Evolutionary conservation across 1,139 yeast genomes (phyloP).

Genomic region (Taphrina wiesneri): DNA sequence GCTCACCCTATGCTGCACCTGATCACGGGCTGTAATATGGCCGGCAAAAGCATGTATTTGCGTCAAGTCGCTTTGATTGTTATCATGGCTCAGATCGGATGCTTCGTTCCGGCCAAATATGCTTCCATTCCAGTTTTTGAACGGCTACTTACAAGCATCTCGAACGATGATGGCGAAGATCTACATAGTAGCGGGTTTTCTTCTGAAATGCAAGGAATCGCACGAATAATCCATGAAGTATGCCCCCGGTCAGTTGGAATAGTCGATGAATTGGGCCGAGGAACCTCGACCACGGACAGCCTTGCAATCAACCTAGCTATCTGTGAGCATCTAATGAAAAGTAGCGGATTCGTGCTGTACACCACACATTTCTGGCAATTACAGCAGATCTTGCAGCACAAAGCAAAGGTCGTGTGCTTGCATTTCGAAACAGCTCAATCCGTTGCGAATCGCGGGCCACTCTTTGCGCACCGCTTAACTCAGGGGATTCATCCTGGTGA

Average conservation of each 20-base stretch:
- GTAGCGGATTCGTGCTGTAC: slow-evolving; percentile 35
- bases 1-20: slow-evolving; percentile 54
- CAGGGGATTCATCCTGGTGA: slow-evolving; percentile 32
- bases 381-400: slow-evolving; percentile 31
- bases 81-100: slow-evolving; percentile 82
- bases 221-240: slow-evolving; percentile 55
- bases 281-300: slow-evolving; percentile 89
- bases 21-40: slow-evolving; percentile 77
- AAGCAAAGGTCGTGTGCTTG: slow-evolving; percentile 36
- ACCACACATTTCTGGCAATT: slow-evolving; percentile 38
- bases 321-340: slow-evolving; percentile 58
- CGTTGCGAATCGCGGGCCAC: background rate
- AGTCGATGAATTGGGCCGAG: slow-evolving; percentile 70
- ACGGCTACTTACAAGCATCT: slow-evolving; percentile 58
- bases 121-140: slow-evolving; percentile 62
- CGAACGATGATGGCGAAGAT: slow-evolving; percentile 68
- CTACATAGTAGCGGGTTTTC: slow-evolving; percentile 73
- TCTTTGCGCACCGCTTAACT: slow-evolving; percentile 26
- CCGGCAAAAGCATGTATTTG: slow-evolving; percentile 70
- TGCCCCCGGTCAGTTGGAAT: slow-evolving; percentile 54
- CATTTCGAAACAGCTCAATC: slow-evolving; percentile 35
- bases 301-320: slow-evolving; percentile 81
- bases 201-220: slow-evolving; percentile 70
- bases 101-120: slow-evolving; percentile 63
- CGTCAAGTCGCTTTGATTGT: slow-evolving; percentile 62